Evolutionary conservation across 1,284 basidiomycete species (phyloP).

Genomic region (Sporisorium scitamineum): DNA sequence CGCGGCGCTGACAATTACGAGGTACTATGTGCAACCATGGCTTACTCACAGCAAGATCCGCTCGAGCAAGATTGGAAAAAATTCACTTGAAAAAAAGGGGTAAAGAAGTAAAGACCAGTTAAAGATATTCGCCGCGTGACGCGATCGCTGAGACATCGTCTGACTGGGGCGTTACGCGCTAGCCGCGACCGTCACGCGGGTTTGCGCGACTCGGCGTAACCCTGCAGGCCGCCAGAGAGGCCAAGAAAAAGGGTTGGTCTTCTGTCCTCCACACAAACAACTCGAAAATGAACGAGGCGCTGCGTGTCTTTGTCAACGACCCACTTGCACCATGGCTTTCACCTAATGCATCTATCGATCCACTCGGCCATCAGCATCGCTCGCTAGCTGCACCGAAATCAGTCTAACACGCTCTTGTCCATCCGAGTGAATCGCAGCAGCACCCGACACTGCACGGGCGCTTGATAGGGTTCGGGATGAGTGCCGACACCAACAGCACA

Average conservation of each 20-base stretch:
- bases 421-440: background rate
- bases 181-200: background rate
- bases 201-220: too few species aligned
- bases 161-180: background rate
- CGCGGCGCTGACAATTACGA: background rate
- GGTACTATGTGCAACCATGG: too few species aligned
- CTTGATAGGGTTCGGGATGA: background rate
- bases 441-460: background rate
- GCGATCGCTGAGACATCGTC: background rate
- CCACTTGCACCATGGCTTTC: background rate
- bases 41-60: too few species aligned
- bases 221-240: too few species aligned
- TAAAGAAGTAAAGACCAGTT: background rate
- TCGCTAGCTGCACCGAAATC: background rate
- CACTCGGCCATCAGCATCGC: background rate
- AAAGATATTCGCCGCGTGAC: background rate
- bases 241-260: background rate
- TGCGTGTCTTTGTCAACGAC: background rate
- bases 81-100: background rate
- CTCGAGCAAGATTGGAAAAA: too few species aligned
- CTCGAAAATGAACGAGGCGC: background rate
- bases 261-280: background rate
- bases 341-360: background rate
- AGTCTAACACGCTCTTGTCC: too few species aligned
- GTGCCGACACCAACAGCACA: conserved; percentile 14